These are phyloP conservation scores for Echinosophora koreensis DNA, from an alignment of 306 rosid genomes.

Conservation along the genomic window DNA sequence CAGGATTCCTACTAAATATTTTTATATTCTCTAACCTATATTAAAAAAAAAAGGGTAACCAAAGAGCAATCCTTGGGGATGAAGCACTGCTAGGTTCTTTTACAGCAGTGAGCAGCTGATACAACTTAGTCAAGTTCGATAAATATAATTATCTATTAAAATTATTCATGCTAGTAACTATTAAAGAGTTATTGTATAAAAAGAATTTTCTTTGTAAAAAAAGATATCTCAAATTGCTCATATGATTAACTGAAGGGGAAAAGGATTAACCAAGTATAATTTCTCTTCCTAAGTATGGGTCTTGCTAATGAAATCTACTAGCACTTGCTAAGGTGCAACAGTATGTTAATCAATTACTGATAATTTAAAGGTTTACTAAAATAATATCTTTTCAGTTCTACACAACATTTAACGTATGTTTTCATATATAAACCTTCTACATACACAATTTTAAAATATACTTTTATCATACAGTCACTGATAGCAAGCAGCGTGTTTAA, in stretches of 20 bases:
- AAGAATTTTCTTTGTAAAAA: neutral
- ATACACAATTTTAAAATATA: too few species aligned
- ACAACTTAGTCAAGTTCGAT: constrained; percentile 14
- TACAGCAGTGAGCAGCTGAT: constrained; percentile 32
- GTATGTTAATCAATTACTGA: neutral
- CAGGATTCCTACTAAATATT: constrained; percentile 3
- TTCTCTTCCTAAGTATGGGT: constrained; percentile 33
- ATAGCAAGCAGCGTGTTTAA: constrained; percentile 14
- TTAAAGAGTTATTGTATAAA: neutral
- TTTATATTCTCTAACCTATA: neutral
- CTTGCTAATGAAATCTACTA: constrained; percentile 24
- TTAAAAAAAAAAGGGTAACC: neutral
- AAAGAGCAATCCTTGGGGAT: neutral
- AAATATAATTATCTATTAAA: neutral
- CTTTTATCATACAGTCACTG: neutral
- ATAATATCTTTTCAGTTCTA: constrained; percentile 10
- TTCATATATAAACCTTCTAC: neutral
- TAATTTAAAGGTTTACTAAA: neutral
- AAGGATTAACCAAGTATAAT: constrained; percentile 5
- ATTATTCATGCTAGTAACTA: constrained; percentile 21
- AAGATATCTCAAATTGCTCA: neutral
- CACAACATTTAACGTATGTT: neutral
- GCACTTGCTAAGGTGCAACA: constrained; percentile 30
- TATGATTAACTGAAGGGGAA: too few species aligned
- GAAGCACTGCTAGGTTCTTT: constrained; percentile 23